Conservation (phyloP, 805 yeast genomes). For the Saccharomycodes ludwigii region DNA sequence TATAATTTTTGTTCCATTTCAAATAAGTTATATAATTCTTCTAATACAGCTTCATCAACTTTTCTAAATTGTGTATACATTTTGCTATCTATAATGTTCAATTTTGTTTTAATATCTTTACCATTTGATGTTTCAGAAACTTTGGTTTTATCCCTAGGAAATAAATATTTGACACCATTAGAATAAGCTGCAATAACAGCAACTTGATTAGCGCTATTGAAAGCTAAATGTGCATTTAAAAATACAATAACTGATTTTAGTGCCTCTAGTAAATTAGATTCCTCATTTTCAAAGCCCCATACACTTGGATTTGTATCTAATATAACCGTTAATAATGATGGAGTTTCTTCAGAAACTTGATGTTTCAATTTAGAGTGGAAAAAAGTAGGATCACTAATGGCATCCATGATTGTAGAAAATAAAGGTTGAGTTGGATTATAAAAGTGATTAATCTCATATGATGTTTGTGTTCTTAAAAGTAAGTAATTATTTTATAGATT, state of each 20-base stretch:
- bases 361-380: constrained; percentile 15
- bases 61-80: constrained; percentile 80
- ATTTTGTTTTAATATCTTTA: constrained; percentile 4
- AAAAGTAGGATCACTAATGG: constrained; percentile 24
- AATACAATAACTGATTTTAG: constrained; percentile 59
- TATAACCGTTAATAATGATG: constrained; percentile 67
- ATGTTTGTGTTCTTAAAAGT: too few relatives aligned
- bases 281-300: constrained; percentile 24
- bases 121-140: constrained; percentile 4
- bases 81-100: constrained; percentile 32
- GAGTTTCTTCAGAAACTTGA: constrained; percentile 41
- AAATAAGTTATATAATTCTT: constrained; percentile 39
- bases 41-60: constrained; percentile 63
- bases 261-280: constrained; percentile 42
- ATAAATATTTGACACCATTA: constrained; percentile 53
- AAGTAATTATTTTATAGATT: too few relatives aligned
- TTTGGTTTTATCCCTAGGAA: constrained; percentile 35
- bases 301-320: constrained; percentile 61
- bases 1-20: constrained; percentile 20
- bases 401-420: constrained; percentile 20
- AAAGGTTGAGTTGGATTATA: too few relatives aligned
- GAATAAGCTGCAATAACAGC: constrained; percentile 71
- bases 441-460: too few relatives aligned
- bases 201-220: constrained; percentile 74
- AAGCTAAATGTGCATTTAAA: constrained; percentile 77